These are phyloP conservation scores for Suillus plorans DNA, from an alignment of 768 basidiomycete genomes.

Conservation along the genomic window DNA sequence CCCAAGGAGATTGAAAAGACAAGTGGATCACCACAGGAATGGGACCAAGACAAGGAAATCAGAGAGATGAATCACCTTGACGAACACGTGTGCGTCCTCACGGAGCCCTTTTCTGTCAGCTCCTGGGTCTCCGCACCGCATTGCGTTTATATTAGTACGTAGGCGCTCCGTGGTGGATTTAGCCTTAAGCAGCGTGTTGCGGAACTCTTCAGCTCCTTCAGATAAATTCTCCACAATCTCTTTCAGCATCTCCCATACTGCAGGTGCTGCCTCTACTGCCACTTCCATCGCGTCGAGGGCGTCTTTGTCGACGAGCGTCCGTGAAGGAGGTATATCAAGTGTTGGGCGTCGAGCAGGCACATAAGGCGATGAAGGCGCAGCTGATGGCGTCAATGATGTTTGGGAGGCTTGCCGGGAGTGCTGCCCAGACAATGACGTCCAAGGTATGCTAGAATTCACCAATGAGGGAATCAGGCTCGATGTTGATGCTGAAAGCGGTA, in stretches of 20 bases:
- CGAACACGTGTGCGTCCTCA: conserved; percentile 77
- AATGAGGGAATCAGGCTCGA: conserved; percentile 17
- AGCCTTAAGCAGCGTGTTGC: conserved; percentile 58
- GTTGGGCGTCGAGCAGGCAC: conserved; percentile 30
- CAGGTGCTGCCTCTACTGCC: conserved; percentile 77
- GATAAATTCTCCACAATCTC: conserved; percentile 65
- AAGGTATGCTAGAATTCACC: conserved; percentile 6
- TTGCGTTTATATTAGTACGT: conserved; percentile 52
- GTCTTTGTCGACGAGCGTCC: conserved; percentile 72
- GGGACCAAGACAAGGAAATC: neutral
- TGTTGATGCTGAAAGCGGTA: conserved; percentile 32
- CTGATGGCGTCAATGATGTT: conserved; percentile 39
- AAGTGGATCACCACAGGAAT: neutral
- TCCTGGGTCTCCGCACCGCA: conserved; percentile 56
- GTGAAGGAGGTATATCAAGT: conserved; percentile 54
- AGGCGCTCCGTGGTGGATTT: conserved; percentile 64
- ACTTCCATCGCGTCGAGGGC: conserved; percentile 75
- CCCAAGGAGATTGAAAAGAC: neutral
- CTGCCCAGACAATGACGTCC: conserved; percentile 18
- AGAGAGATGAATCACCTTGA: conserved; percentile 57
- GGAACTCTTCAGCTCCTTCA: conserved; percentile 48
- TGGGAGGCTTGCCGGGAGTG: conserved; percentile 47
- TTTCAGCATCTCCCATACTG: conserved; percentile 81
- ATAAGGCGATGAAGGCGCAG: conserved; percentile 35
- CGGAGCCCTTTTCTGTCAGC: conserved; percentile 63